These are phyloP conservation scores for Mortierella sp. DNA, from an alignment of 371 early-diverging fungal genomes.

Conservation along the genomic window DNA sequence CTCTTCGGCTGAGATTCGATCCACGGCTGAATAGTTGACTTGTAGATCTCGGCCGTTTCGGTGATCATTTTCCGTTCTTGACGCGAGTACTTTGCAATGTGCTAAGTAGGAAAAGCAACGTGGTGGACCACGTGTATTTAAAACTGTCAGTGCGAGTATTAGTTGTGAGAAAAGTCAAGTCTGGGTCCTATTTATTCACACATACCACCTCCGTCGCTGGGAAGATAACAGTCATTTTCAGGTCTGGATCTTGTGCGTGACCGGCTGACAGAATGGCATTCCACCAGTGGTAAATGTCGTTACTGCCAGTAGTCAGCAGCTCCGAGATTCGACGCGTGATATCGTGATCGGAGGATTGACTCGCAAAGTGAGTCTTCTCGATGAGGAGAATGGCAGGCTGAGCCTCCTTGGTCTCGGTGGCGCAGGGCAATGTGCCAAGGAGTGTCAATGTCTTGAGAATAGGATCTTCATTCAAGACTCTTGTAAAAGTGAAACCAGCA, in stretches of 20 bases:
- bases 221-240: slow-evolving; percentile 67
- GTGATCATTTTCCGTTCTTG: slow-evolving; percentile 67
- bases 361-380: slow-evolving; percentile 67
- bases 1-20: slow-evolving; percentile 70
- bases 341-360: slow-evolving; percentile 48
- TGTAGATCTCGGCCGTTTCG: slow-evolving; percentile 69
- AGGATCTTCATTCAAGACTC: slow-evolving; percentile 49
- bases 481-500: slow-evolving; percentile 29
- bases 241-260: slow-evolving; percentile 55
- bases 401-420: neutral
- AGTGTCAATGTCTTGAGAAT: slow-evolving; percentile 51
- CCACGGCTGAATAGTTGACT: slow-evolving; percentile 64
- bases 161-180: too few relatives aligned
- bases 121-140: too few relatives aligned
- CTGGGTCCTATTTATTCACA: neutral
- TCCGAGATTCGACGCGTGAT: slow-evolving; percentile 46
- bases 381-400: slow-evolving; percentile 56
- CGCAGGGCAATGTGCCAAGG: slow-evolving; percentile 32
- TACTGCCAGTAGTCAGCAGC: slow-evolving; percentile 56
- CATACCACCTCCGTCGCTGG: slow-evolving; percentile 72
- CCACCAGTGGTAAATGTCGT: slow-evolving; percentile 76
- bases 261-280: slow-evolving; percentile 49
- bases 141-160: too few relatives aligned
- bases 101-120: slow-evolving; percentile 43
- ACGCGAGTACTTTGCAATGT: slow-evolving; percentile 78